phyloP scores from a whole-genome alignment of 306 rosid species.

The Fagus sylvatica region DNA sequence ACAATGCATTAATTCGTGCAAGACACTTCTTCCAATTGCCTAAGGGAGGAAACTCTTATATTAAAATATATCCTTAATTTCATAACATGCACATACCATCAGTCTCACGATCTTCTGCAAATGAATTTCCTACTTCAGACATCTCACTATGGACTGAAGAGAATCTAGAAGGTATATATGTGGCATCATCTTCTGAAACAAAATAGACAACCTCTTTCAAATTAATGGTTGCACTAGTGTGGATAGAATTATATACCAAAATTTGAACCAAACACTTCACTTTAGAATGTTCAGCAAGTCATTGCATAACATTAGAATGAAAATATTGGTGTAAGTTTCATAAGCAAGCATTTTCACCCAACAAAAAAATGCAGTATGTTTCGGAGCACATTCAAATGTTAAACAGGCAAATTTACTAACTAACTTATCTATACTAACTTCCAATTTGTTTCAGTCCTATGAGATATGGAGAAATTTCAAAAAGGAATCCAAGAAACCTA shows the following conservation, averaged over 20 bases:
- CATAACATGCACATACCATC: slow-evolving; percentile 46
- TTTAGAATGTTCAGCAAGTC: background rate
- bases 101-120: slow-evolving; percentile 52
- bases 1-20: background rate
- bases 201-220: slow-evolving; percentile 18
- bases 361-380: background rate
- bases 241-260: background rate
- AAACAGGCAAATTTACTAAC: background rate
- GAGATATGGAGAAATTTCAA: background rate
- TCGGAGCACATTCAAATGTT: background rate
- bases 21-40: background rate
- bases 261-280: background rate
- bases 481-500: background rate
- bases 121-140: slow-evolving; percentile 49
- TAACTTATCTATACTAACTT: background rate
- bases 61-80: background rate
- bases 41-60: background rate
- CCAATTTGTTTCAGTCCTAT: background rate
- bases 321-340: background rate
- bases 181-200: slow-evolving; percentile 55
- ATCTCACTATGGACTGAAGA: slow-evolving; percentile 47
- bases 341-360: slow-evolving; percentile 1
- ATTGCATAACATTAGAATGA: background rate
- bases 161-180: slow-evolving; percentile 49
- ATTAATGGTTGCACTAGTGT: background rate